Conservation (phyloP, 192 early-diverging fungal species). For the Glomus cerebriforme region DNA sequence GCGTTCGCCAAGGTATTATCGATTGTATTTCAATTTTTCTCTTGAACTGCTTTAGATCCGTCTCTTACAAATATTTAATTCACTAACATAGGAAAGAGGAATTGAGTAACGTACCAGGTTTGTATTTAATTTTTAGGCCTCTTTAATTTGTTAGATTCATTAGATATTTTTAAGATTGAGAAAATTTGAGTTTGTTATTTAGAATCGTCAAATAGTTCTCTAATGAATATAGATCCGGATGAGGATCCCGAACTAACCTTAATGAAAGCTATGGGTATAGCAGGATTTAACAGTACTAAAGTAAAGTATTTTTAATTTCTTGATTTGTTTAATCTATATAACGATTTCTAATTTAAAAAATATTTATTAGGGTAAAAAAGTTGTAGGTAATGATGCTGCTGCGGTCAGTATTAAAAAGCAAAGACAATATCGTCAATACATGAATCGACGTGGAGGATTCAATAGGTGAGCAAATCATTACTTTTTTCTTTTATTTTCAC, state of each 20-base stretch:
- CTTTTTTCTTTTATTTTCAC: conserved; percentile 24
- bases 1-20: conserved; percentile 1
- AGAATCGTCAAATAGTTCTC: conserved; percentile 22
- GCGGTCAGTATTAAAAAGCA: conserved; percentile 84
- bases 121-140: too few species aligned
- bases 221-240: conserved; percentile 43
- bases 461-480: conserved; percentile 50
- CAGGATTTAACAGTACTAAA: conserved; percentile 85
- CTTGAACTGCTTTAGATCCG: not conserved
- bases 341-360: not conserved
- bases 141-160: not conserved
- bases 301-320: conserved; percentile 39
- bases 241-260: conserved; percentile 74
- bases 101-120: not conserved
- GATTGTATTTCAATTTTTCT: not conserved
- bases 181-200: not conserved
- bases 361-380: conserved; percentile 65
- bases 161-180: not conserved
- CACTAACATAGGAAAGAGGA: conserved; percentile 10
- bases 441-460: conserved; percentile 92
- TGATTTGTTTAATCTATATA: not conserved
- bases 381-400: conserved; percentile 70
- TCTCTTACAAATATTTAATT: not conserved
- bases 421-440: conserved; percentile 88
- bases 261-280: conserved; percentile 86